Evolutionary conservation across 1,284 basidiomycete species (phyloP), one percentile per base, ranked within the genome.

Genomic region (Moesziomyces parantarcticus): DNA sequence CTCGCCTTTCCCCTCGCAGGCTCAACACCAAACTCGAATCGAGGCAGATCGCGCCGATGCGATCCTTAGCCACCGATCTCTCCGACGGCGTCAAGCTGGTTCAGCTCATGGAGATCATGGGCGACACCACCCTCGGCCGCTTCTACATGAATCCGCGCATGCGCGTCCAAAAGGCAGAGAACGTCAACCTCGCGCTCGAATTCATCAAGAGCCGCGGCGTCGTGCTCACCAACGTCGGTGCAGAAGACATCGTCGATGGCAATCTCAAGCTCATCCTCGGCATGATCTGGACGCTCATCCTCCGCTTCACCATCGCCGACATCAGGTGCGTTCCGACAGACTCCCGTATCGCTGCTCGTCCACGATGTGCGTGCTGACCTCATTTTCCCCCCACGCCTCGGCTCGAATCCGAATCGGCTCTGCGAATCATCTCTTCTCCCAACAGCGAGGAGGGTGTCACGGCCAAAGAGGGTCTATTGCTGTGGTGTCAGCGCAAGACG

Each of bases 401-500:
- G 6, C 29, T 32, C 10, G 29, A 13, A 32, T n/a, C n/a, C n/a
- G n/a, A n/a, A n/a, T n/a, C n/a, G n/a, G n/a, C 5, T 13, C 29
- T 32, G 11, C 10, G 11, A 3, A 13, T 8, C 29, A 21, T 42
- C 41, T 20, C 10, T 16, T 41, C 42, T 34, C 13, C 16, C 16
- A 8, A 40, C 39, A 47, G 94, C 79, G 94, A 96, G 87, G 96
- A 98, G 85, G 96, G 96, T 55, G 88, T 97, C 25, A 96, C 94
- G 7, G 96, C 96, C 1, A 95, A 96, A 84, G 97, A 98, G 84
- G 96, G 79, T 49, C 88, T 99, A 14, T 86, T 99, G 3, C 88
- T 99, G 1, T 99, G 96, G 96, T 97, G 95, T 86, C 96, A 98
- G 83, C 89, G 96, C 58, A 97, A 97, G 86, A 99, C 97, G 1